Evolutionary conservation across 345 rosid genomes (phyloP).

Genomic region (Diplotaxis tenuifolia): DNA sequence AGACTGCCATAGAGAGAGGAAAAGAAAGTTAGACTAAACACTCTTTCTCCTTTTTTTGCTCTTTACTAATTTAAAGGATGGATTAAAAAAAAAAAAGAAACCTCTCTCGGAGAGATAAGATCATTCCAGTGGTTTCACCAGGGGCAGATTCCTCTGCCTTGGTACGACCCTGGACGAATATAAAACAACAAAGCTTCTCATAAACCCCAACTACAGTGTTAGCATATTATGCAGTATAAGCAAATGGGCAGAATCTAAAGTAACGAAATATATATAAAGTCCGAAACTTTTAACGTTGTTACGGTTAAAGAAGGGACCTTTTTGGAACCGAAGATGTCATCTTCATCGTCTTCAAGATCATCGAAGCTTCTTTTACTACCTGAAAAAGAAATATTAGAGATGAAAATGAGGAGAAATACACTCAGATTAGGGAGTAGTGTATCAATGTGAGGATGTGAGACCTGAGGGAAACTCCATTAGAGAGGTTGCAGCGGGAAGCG

Average conservation of each 20-base stretch:
- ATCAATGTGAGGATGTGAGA: conserved; percentile 19
- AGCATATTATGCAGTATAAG: background rate
- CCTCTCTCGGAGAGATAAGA: conserved; percentile 89
- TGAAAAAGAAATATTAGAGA: background rate
- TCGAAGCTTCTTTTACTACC: conserved; percentile 77
- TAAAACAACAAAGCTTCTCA: background rate
- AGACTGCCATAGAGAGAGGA: conserved; percentile 55
- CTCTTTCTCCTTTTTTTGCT: background rate
- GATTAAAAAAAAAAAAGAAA: conserved; percentile 37
- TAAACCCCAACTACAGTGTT: background rate
- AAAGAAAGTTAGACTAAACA: conserved; percentile 5
- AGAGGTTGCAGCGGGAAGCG: conserved; percentile 2
- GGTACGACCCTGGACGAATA: conserved; percentile 45
- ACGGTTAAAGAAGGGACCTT: conserved; percentile 45
- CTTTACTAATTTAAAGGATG: background rate
- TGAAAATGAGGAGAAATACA: background rate
- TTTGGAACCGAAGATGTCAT: conserved; percentile 77
- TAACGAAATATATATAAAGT: background rate
- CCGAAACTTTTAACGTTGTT: background rate
- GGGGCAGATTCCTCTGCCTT: conserved; percentile 81
- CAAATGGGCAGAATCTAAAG: background rate
- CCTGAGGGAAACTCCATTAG: conserved; percentile 49
- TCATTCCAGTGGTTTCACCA: conserved; percentile 77
- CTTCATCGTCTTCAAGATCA: conserved; percentile 91
- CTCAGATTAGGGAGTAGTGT: background rate